phyloP scores from a whole-genome alignment of 352 stramenopile species.

The Phytophthora foliorum region DNA sequence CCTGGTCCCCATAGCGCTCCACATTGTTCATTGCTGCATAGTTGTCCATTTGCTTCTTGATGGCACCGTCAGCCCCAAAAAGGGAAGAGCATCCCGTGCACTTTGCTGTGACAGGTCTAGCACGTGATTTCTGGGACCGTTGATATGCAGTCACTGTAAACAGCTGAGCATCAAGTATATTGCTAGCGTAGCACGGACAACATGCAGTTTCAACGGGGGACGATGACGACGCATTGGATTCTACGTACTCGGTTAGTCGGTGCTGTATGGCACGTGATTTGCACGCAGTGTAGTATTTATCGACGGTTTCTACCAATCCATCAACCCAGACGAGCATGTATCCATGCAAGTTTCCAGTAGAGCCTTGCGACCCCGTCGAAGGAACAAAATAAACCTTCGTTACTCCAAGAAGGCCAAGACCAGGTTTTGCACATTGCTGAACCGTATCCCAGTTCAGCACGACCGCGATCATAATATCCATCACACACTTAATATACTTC shows the following conservation, averaged over 20 bases:
- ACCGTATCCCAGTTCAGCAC: conserved; percentile 1
- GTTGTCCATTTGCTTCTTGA: not conserved
- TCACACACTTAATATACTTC: not conserved
- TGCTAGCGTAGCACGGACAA: not conserved
- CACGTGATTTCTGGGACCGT: not conserved
- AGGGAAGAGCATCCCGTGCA: not conserved
- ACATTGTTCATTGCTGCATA: too few species aligned
- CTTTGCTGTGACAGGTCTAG: too few species aligned
- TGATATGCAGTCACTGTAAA: not conserved
- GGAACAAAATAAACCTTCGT: not conserved
- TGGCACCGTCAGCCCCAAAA: not conserved
- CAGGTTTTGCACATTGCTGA: not conserved
- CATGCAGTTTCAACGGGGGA: not conserved
- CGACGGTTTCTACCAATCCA: not conserved
- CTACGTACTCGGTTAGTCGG: not conserved
- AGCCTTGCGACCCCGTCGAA: not conserved
- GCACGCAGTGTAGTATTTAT: not conserved
- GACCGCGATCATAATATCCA: conserved; percentile 2
- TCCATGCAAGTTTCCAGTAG: conserved; percentile 1
- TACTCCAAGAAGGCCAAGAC: not conserved
- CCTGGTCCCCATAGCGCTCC: too few species aligned
- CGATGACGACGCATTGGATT: not conserved
- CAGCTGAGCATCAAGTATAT: not conserved
- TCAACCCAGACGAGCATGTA: not conserved
- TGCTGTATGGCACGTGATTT: not conserved